A percentile compares a stretch with the other conserved stretches of the same genome.
Evolutionary conservation across 1,284 basidiomycete genomes (phyloP).

Genomic region (Omphalotus olearius): DNA sequence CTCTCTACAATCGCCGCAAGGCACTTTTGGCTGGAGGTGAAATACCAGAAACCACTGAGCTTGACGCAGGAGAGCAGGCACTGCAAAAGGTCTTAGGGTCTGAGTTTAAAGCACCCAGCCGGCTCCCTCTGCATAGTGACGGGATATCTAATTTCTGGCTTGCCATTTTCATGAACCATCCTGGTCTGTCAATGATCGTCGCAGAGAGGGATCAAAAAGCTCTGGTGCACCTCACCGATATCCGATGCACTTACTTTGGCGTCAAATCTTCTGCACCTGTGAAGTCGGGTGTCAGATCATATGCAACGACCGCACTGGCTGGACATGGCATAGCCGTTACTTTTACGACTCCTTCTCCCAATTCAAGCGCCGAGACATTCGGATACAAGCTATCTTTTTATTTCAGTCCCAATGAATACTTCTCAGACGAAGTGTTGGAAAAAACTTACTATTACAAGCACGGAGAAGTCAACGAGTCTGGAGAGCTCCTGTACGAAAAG

Average conservation of each 20-base stretch:
- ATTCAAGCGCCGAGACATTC: slow-evolving; percentile 51
- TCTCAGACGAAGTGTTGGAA: slow-evolving; percentile 78
- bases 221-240: slow-evolving; percentile 64
- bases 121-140: slow-evolving; percentile 31
- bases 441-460: slow-evolving; percentile 94
- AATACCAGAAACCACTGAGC: slow-evolving; percentile 78
- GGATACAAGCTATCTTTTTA: slow-evolving; percentile 91
- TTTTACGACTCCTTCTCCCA: no score
- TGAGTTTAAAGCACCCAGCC: slow-evolving; percentile 53
- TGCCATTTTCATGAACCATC: slow-evolving; percentile 91
- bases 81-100: slow-evolving; percentile 67
- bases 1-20: slow-evolving; percentile 84
- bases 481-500: slow-evolving; percentile 94
- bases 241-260: slow-evolving; percentile 63
- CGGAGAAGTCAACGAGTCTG: slow-evolving; percentile 87
- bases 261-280: slow-evolving; percentile 22
- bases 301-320: no score
- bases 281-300: no score
- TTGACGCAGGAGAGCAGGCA: slow-evolving; percentile 72
- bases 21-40: slow-evolving; percentile 80
- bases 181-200: slow-evolving; percentile 85
- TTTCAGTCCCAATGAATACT: slow-evolving; percentile 85
- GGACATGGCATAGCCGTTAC: no score
- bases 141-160: slow-evolving; percentile 98
- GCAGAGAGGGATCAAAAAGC: slow-evolving; percentile 89